phyloP scores from a whole-genome alignment of 768 basidiomycete genomes.

The Tulasnella sp. region DNA sequence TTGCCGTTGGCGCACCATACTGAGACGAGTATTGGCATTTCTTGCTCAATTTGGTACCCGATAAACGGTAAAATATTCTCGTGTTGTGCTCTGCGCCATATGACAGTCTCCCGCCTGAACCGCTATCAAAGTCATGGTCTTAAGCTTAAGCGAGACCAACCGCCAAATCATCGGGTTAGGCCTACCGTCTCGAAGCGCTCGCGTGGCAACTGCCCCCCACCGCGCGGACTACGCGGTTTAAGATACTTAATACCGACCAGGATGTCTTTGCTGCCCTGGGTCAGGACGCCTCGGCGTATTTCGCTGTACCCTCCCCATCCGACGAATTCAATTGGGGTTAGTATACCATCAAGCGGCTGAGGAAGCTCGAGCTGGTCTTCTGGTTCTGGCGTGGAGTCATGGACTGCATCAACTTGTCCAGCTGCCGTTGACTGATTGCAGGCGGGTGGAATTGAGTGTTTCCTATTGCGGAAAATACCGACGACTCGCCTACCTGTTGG shows the following conservation, averaged over 20 bases:
- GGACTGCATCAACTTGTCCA: no score
- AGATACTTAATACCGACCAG: not conserved
- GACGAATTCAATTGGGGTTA: not conserved
- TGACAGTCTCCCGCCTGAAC: not conserved
- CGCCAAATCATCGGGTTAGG: not conserved
- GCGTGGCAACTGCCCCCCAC: not conserved
- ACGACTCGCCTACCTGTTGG: no score
- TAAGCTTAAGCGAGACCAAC: not conserved
- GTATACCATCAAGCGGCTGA: no score
- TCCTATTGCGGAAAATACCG: no score
- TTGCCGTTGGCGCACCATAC: no score
- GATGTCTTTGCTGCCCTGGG: not conserved
- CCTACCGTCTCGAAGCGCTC: not conserved
- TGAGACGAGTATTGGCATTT: no score
- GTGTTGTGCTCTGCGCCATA: not conserved
- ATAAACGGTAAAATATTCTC: not conserved
- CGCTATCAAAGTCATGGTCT: not conserved
- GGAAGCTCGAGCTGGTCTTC: no score
- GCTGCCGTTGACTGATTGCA: no score
- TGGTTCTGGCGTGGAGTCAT: no score
- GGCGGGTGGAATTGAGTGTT: no score
- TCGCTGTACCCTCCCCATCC: no score
- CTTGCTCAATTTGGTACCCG: not conserved
- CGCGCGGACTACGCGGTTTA: not conserved
- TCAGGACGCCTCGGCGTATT: not conserved